A percentile compares a stretch with the other conserved stretches of the same genome.
These are phyloP conservation scores for Fusarium miscanthi DNA, from an alignment of 2,329 filamentous ascomycete species.

Conservation along the genomic window DNA sequence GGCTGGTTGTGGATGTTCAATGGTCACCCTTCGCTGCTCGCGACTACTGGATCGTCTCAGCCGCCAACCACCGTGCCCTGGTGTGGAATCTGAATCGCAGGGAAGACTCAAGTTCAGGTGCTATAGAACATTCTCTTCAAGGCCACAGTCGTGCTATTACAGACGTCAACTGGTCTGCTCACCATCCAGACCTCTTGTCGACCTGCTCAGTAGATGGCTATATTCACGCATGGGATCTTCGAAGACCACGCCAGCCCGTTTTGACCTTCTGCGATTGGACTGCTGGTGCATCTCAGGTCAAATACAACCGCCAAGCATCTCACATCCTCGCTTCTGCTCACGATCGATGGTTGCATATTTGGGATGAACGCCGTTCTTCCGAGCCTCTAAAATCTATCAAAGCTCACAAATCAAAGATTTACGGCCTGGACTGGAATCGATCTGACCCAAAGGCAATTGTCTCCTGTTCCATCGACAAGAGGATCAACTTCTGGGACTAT, in stretches of 20 bases:
- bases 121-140: conserved; percentile 88
- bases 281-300: conserved; percentile 92
- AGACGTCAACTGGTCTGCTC: conserved; percentile 95
- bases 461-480: conserved; percentile 91
- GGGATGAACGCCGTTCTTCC: conserved; percentile 86
- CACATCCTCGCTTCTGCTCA: conserved; percentile 91
- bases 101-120: conserved; percentile 75
- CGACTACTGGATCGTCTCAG: conserved; percentile 94
- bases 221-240: conserved; percentile 91
- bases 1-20: conserved; percentile 95
- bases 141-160: conserved; percentile 89
- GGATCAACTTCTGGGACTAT: conserved; percentile 94
- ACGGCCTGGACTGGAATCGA: conserved; percentile 94
- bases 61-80: conserved; percentile 91
- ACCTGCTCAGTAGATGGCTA: conserved; percentile 95
- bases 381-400: conserved; percentile 84
- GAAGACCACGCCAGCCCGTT: conserved; percentile 76
- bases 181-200: conserved; percentile 88
- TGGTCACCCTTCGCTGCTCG: conserved; percentile 93
- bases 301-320: conserved; percentile 90
- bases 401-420: conserved; percentile 93
- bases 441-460: conserved; percentile 77
- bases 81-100: conserved; percentile 91
- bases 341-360: conserved; percentile 87
- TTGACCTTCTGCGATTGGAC: conserved; percentile 93